Percentiles rank a stretch among this genome's conserved stretches.
These are phyloP conservation scores for Saturnispora besseyi DNA, from an alignment of 805 yeast species.

Conservation along the genomic window DNA sequence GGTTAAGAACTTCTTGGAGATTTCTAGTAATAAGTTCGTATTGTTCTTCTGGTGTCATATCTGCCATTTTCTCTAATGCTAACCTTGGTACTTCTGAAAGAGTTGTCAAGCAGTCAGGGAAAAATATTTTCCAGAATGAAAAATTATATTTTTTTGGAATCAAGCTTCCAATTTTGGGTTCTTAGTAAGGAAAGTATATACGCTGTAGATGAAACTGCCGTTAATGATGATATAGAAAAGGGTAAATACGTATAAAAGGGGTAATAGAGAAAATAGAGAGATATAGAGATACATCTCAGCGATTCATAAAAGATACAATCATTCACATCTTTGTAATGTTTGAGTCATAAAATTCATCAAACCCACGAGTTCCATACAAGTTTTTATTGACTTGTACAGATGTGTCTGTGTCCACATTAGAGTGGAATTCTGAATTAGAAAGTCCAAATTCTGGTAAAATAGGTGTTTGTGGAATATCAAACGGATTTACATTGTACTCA, in stretches of 20 bases:
- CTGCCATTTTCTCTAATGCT: constrained; percentile 13
- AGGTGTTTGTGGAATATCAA: not conserved
- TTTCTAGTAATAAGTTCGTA: constrained; percentile 71
- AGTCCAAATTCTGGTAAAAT: not conserved
- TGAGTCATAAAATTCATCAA: not conserved
- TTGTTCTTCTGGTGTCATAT: constrained; percentile 49
- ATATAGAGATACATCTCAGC: too few species aligned
- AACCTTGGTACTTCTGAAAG: not conserved
- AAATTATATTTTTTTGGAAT: not conserved
- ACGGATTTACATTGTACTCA: not conserved
- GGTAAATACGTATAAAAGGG: not conserved
- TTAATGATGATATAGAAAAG: not conserved
- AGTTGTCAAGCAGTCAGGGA: not conserved
- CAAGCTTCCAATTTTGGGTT: not conserved
- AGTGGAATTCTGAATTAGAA: not conserved
- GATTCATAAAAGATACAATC: too few species aligned
- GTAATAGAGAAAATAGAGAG: too few species aligned
- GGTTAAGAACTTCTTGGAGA: constrained; percentile 86
- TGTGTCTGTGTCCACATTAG: not conserved
- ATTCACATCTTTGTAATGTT: not conserved
- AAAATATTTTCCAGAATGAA: not conserved
- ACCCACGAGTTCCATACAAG: not conserved
- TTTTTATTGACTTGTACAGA: not conserved
- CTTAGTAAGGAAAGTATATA: too few species aligned
- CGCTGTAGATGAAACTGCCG: too few species aligned